Evolutionary conservation across 2,329 filamentous ascomycete genomes (phyloP).

Genomic region (Claviceps fusiformis): DNA sequence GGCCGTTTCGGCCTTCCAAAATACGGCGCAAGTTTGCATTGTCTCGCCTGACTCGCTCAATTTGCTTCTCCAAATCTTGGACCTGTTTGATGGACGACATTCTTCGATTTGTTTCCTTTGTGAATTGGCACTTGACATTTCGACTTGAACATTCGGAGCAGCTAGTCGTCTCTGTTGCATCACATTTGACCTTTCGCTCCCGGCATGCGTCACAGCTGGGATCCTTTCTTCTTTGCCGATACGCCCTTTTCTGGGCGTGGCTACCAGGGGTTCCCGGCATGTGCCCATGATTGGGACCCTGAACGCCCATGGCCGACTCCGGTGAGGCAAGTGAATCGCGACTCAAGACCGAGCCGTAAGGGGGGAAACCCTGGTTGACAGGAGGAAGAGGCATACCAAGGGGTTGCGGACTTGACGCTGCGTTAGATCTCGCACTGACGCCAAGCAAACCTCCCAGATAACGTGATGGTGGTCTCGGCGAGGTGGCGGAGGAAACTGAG

Average conservation of each 20-base stretch:
- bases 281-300: constrained; percentile 25
- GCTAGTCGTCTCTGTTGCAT: constrained; percentile 89
- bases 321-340: constrained; percentile 47
- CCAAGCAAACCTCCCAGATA: constrained; percentile 40
- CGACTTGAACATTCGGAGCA: constrained; percentile 96
- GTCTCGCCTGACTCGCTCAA: constrained; percentile 66
- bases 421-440: constrained; percentile 35
- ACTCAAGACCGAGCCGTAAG: constrained; percentile 40
- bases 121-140: constrained; percentile 96
- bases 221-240: constrained; percentile 88
- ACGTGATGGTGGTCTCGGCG: constrained; percentile 39
- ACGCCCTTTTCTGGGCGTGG: constrained; percentile 79
- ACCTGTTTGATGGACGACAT: constrained; percentile 99
- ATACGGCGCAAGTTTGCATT: constrained; percentile 60
- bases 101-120: constrained; percentile 92
- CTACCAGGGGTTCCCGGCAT: constrained; percentile 26
- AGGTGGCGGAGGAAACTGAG: constrained; percentile 48
- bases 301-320: constrained; percentile 43
- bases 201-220: constrained; percentile 95
- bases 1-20: constrained; percentile 36
- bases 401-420: constrained; percentile 35
- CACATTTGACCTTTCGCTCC: constrained; percentile 76
- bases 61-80: constrained; percentile 88
- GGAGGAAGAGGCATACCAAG: constrained; percentile 40
- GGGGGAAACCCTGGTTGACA: constrained; percentile 34